phyloP scores from a whole-genome alignment of 768 basidiomycete genomes.

The Collybia mongolica region DNA sequence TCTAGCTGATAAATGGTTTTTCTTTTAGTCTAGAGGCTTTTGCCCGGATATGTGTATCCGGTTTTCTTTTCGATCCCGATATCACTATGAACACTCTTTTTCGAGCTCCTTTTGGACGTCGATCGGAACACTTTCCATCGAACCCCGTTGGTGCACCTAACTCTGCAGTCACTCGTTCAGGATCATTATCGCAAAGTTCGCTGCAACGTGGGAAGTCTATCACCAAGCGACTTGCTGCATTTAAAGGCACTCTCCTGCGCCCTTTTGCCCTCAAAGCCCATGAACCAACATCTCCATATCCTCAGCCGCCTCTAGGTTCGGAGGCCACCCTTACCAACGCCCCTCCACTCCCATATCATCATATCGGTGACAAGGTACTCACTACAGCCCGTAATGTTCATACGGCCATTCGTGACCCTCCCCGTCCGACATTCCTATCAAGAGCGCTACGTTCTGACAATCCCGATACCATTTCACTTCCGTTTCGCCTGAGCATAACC shows the following conservation, averaged over 20 bases:
- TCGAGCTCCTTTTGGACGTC: slow-evolving; percentile 31
- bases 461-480: slow-evolving; percentile 49
- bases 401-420: slow-evolving; percentile 39
- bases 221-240: slow-evolving; percentile 39
- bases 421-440: slow-evolving; percentile 50
- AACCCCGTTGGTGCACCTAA: slow-evolving; percentile 25
- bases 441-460: slow-evolving; percentile 45
- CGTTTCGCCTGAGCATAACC: slow-evolving; percentile 61
- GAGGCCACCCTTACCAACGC: slow-evolving; percentile 27
- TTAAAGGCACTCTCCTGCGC: slow-evolving; percentile 47
- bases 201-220: slow-evolving; percentile 46
- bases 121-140: slow-evolving; percentile 27
- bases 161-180: slow-evolving; percentile 21
- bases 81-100: slow-evolving; percentile 52
- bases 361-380: slow-evolving; percentile 31
- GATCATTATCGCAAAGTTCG: slow-evolving; percentile 26
- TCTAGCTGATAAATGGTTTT: slow-evolving; percentile 6
- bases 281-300: slow-evolving; percentile 25
- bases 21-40: slow-evolving; percentile 72
- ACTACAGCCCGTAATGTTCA: slow-evolving; percentile 33
- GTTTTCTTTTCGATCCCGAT: slow-evolving; percentile 85
- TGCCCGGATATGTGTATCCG: slow-evolving; percentile 87
- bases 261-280: slow-evolving; percentile 50
- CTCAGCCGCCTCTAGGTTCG: slow-evolving; percentile 12
- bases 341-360: slow-evolving; percentile 17